These are phyloP conservation scores for Aureobasidium mangrovei DNA, from an alignment of 2,329 filamentous ascomycete species.

Conservation along the genomic window DNA sequence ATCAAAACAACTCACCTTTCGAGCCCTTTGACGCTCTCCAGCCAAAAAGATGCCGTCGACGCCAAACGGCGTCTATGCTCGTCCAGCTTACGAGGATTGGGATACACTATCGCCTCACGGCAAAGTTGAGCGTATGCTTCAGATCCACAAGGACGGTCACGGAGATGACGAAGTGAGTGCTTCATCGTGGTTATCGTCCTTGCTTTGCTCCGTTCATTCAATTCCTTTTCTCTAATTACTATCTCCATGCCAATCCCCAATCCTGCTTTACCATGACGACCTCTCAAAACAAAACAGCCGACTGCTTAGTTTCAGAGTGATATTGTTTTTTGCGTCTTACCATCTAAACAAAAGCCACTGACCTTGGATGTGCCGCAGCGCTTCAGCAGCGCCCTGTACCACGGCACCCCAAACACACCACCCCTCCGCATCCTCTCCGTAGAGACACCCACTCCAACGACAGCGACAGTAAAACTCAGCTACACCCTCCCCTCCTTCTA, in stretches of 20 bases:
- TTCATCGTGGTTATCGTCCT: no score
- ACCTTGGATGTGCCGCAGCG: not conserved
- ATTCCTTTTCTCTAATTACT: not conserved
- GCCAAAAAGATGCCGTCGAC: not conserved
- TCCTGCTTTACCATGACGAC: not conserved
- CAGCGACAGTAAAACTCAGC: not conserved
- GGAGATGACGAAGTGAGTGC: slow-evolving; percentile 5
- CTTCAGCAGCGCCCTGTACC: not conserved
- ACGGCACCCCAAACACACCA: not conserved
- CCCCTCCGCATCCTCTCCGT: not conserved
- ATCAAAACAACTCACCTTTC: no score
- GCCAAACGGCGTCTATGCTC: not conserved
- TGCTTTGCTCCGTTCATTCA: no score
- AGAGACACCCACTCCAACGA: slow-evolving; percentile 1
- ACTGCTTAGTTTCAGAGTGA: no score
- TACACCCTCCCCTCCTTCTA: slow-evolving; percentile 34
- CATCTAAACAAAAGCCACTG: no score
- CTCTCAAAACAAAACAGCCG: not conserved
- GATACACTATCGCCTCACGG: not conserved
- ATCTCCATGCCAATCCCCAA: not conserved
- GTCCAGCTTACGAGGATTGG: not conserved
- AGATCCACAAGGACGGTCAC: not conserved
- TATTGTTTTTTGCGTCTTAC: no score
- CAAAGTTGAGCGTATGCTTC: slow-evolving; percentile 5
- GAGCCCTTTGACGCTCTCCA: not conserved